Evolutionary conservation across 2,329 filamentous ascomycete species (phyloP), one percentile per base, ranked within the genome.

Genomic region (Aphanocladium album): DNA sequence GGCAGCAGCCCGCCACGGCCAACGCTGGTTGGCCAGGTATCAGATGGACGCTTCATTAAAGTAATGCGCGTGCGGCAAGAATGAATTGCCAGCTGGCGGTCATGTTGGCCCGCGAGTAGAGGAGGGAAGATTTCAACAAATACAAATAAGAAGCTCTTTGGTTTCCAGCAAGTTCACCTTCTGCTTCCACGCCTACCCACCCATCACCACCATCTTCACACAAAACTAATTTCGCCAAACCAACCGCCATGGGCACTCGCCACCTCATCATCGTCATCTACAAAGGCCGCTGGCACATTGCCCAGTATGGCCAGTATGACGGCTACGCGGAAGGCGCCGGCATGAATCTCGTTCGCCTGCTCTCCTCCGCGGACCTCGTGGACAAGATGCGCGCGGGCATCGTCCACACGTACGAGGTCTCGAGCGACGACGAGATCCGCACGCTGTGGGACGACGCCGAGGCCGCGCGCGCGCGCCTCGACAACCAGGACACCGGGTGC

Each of bases 201-300:
- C n/a, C n/a, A n/a, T n/a, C n/a, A n/a, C n/a, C n/a, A n/a, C n/a
- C n/a, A n/a, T n/a, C n/a, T 21, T 16, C 4, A 3, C 39, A 16
- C 12, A 12, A 47, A 23, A 27, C 9, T 12, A 23, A 23, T 23
- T 14, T 11, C 39, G 3, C 39, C 17, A n/a, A 19, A 11, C 11
- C 9, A 33, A 41, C 11, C 52, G 46, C 35, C 39, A 57, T 60
- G 58, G 58, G 58, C n/a, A 60, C 51, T 21, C 58, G 58, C 17
- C 58, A 60, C 27, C 58, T 60, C 51, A 50, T 60, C 43, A 33
- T 60, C 51, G 58, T 60, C 58, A 33, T 60, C 8, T 27, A 50
- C 51, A 30, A 56, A 21, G 52, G 52, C 51, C 21, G 11, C 2
- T 60, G 58, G 58, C 25, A 30, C 43, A 23, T 60, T 27, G 41